phyloP scores from a whole-genome alignment of 768 basidiomycete species.

The Rhodotorula toruloides region DNA sequence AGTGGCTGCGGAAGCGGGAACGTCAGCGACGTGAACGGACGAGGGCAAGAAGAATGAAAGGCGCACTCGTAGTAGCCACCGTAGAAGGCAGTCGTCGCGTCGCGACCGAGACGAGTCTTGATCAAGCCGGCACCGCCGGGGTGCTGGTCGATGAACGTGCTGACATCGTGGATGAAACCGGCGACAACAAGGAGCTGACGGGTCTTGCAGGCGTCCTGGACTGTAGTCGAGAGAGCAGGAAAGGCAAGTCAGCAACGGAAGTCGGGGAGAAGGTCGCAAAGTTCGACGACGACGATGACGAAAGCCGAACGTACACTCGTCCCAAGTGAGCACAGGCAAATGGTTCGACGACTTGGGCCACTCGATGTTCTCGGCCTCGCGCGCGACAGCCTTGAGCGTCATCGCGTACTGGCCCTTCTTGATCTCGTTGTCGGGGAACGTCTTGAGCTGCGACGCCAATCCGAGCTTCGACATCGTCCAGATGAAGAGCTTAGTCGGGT shows the following conservation, averaged over 20 bases:
- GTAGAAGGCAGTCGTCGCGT: constrained; percentile 77
- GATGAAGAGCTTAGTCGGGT: constrained; percentile 78
- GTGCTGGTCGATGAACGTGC: constrained; percentile 66
- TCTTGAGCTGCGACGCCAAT: constrained; percentile 71
- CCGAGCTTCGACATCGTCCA: constrained; percentile 58
- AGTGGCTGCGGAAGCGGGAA: constrained; percentile 57
- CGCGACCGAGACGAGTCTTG: constrained; percentile 55
- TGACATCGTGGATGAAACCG: constrained; percentile 82
- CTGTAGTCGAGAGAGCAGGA: background rate
- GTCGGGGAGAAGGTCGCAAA: background rate
- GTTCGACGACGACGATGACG: background rate
- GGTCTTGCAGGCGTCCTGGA: constrained; percentile 62
- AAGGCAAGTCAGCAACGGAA: background rate
- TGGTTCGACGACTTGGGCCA: constrained; percentile 53
- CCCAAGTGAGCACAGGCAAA: constrained; percentile 75
- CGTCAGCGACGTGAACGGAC: background rate
- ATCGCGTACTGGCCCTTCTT: constrained; percentile 74
- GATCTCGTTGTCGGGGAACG: constrained; percentile 85
- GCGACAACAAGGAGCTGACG: constrained; percentile 66
- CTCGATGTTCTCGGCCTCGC: constrained; percentile 51
- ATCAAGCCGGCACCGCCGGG: constrained; percentile 69
- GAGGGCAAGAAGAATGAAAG: background rate
- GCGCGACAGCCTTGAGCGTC: constrained; percentile 69
- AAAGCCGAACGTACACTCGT: constrained; percentile 63
- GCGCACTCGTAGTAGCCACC: constrained; percentile 56